These are phyloP conservation scores for Trichoderma sp. DNA, from an alignment of 2,329 filamentous ascomycete genomes.

Conservation along the genomic window DNA sequence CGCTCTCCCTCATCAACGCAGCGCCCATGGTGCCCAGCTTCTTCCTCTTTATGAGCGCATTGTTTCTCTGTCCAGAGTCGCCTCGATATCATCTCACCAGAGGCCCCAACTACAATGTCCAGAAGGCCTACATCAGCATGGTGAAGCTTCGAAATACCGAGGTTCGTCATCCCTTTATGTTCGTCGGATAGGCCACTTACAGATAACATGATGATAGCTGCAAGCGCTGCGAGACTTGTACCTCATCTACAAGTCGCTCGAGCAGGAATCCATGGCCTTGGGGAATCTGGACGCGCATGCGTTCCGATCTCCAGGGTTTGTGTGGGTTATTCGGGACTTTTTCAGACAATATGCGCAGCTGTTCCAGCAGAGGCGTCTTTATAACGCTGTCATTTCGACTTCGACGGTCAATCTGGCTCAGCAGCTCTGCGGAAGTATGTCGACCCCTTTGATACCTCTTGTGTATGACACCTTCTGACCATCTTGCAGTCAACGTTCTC, in stretches of 20 bases:
- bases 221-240: conserved; percentile 48
- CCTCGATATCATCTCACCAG: conserved; percentile 48
- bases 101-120: conserved; percentile 42
- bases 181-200: too few species aligned
- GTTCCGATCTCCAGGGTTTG: conserved; percentile 35
- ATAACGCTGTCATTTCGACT: conserved; percentile 39
- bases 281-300: conserved; percentile 33
- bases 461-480: neutral
- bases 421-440: conserved; percentile 40
- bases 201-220: conserved; percentile 35
- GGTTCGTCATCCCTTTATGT: conserved; percentile 20
- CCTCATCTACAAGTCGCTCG: conserved; percentile 42
- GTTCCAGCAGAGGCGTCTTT: conserved; percentile 37
- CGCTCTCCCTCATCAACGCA: conserved; percentile 42
- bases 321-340: conserved; percentile 38
- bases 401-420: conserved; percentile 41
- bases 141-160: conserved; percentile 44
- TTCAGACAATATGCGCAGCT: conserved; percentile 37
- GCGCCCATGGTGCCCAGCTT: conserved; percentile 45
- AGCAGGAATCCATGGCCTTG: conserved; percentile 37
- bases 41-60: conserved; percentile 38
- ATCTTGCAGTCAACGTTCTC: conserved; percentile 43
- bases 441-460: neutral
- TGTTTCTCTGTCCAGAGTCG: conserved; percentile 47
- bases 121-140: conserved; percentile 44